Conservation (phyloP, 352 stramenopile species). For the Pythium apleroticum region DNA sequence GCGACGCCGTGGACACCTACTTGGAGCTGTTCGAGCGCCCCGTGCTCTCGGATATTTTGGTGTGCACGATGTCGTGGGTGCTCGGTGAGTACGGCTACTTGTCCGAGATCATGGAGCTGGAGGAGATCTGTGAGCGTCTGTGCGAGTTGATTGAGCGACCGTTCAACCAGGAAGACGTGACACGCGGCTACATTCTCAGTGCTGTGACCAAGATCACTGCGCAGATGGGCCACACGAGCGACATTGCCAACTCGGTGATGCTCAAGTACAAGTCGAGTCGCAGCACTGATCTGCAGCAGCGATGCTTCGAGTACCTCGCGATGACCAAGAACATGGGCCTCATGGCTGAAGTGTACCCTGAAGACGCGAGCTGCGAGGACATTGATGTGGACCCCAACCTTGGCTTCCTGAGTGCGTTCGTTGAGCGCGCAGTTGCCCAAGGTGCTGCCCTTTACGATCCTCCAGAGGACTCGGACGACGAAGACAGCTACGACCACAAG, state of each 20-base stretch:
- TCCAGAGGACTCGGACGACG: constrained; percentile 95
- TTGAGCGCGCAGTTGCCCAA: constrained; percentile 90
- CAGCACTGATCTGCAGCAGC: constrained; percentile 97
- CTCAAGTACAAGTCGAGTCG: constrained; percentile 96
- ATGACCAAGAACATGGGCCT: constrained; percentile 92
- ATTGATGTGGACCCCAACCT: constrained; percentile 96
- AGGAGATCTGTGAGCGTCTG: constrained; percentile 94
- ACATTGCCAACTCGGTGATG: constrained; percentile 93
- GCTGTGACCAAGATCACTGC: constrained; percentile 98
- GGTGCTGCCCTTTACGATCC: constrained; percentile 95
- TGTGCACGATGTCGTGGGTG: constrained; percentile 98
- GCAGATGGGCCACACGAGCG: constrained; percentile 91
- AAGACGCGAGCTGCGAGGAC: constrained; percentile 95
- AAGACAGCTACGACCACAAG: constrained; percentile 85
- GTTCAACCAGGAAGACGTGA: constrained; percentile 89
- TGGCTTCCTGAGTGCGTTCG: constrained; percentile 94
- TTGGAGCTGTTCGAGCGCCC: constrained; percentile 94
- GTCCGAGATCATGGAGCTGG: constrained; percentile 90
- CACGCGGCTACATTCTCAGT: constrained; percentile 94
- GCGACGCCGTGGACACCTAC: constrained; percentile 97
- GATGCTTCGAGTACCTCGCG: constrained; percentile 98
- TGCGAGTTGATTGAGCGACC: constrained; percentile 91
- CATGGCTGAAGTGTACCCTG: constrained; percentile 93
- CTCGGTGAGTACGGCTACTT: constrained; percentile 99
- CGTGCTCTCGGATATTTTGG: constrained; percentile 94